Evolutionary conservation across 129 eudicot species (phyloP).

Genomic region (Centaurea solstitialis): DNA sequence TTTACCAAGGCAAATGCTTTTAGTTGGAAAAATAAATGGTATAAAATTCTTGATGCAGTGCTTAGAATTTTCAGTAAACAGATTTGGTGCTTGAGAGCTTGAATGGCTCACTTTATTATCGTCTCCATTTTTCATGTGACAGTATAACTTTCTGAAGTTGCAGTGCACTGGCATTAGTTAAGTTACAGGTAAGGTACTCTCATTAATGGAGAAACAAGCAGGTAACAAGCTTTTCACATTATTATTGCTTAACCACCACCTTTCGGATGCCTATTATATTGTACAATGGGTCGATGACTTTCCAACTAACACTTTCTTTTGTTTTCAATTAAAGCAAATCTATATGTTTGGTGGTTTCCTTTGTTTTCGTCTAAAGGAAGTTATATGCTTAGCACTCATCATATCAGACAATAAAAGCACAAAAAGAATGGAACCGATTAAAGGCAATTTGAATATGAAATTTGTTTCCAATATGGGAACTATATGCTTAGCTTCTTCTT

Average conservation of each 20-base stretch:
- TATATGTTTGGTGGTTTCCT: background rate
- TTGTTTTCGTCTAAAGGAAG: background rate
- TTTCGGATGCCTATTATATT: conserved; percentile 13
- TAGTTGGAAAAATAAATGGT: background rate
- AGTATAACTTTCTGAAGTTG: background rate
- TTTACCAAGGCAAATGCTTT: conserved; percentile 1
- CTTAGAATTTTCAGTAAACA: background rate
- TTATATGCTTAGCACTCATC: background rate
- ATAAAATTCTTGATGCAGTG: background rate
- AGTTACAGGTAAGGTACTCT: background rate
- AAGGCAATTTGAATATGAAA: background rate
- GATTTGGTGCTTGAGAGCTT: conserved; percentile 7
- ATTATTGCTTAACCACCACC: background rate
- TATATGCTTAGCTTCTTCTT: background rate
- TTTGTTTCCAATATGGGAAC: background rate
- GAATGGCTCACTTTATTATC: background rate
- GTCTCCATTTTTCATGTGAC: background rate
- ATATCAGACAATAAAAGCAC: background rate
- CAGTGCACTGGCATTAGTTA: background rate
- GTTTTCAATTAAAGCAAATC: background rate
- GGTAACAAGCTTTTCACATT: background rate
- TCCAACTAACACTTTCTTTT: background rate
- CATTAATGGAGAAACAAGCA: background rate
- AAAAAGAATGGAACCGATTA: background rate
- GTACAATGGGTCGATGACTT: background rate